phyloP scores from a whole-genome alignment of 192 early-diverging fungal species.

The Linnemannia zychae region DNA sequence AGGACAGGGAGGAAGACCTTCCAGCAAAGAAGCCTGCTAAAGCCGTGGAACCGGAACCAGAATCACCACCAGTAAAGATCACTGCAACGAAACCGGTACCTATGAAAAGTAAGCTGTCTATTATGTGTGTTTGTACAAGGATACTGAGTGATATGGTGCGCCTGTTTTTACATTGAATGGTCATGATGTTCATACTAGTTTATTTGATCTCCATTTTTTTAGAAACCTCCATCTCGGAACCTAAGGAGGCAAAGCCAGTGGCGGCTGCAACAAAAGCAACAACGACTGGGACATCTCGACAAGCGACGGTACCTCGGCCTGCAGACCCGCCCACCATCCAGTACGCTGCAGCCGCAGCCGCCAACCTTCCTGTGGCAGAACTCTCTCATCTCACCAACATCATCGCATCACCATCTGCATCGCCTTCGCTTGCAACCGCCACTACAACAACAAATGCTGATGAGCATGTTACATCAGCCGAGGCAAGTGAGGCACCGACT shows the following conservation, averaged over 20 bases:
- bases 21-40: slow-evolving; percentile 47
- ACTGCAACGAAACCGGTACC: slow-evolving; percentile 13
- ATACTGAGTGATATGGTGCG: background rate
- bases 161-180: background rate
- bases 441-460: background rate
- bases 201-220: slow-evolving; percentile 3
- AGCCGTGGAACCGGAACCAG: slow-evolving; percentile 57
- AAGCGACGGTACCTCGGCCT: slow-evolving; percentile 12
- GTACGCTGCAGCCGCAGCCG: slow-evolving; percentile 35
- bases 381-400: slow-evolving; percentile 33
- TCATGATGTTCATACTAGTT: background rate
- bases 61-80: slow-evolving; percentile 10
- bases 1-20: slow-evolving; percentile 34
- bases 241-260: slow-evolving; percentile 48
- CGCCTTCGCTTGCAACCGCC: slow-evolving; percentile 41
- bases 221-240: slow-evolving; percentile 39
- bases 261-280: background rate
- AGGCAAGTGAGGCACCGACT: slow-evolving; percentile 20
- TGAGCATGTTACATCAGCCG: background rate
- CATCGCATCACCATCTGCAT: slow-evolving; percentile 27
- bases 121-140: background rate
- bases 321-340: slow-evolving; percentile 36
- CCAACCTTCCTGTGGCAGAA: slow-evolving; percentile 39
- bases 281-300: background rate
- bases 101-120: slow-evolving; percentile 33